Evolutionary conservation across 2,329 filamentous ascomycete species (phyloP).

Genomic region (Rhynchosporium graminicola): DNA sequence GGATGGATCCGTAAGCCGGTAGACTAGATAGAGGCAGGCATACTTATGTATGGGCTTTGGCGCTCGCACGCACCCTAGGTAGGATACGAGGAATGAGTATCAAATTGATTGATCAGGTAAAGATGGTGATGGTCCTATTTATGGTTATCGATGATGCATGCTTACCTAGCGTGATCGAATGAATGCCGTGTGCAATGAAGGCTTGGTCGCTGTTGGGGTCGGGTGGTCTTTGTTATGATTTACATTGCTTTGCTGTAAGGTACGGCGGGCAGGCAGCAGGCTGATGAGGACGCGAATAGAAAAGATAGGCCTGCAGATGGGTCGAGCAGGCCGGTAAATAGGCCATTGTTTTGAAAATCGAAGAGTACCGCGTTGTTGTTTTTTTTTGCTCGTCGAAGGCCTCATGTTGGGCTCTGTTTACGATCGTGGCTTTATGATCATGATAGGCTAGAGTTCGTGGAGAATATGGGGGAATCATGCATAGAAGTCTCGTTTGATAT

Average conservation of each 20-base stretch:
- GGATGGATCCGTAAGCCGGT: too few species aligned
- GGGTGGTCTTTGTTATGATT: conserved; percentile 7
- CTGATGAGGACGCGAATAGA: conserved; percentile 17
- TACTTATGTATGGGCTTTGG: too few species aligned
- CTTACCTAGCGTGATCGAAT: conserved; percentile 7
- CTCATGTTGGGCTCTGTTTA: conserved; percentile 19
- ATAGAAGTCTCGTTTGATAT: neutral
- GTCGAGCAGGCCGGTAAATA: conserved; percentile 17
- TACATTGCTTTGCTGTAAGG: conserved; percentile 8
- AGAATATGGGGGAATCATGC: neutral
- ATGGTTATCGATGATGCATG: conserved; percentile 12
- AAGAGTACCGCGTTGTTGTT: neutral
- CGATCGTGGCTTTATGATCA: conserved; percentile 4
- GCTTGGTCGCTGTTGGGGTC: conserved; percentile 8
- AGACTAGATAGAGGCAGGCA: too few species aligned
- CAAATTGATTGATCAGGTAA: neutral
- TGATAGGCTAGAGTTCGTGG: neutral
- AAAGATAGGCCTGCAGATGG: conserved; percentile 8
- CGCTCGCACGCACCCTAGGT: too few species aligned
- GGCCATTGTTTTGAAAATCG: conserved; percentile 23
- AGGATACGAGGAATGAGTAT: neutral
- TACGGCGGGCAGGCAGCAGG: neutral
- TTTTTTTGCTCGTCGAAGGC: conserved; percentile 19
- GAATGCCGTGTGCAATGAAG: neutral
- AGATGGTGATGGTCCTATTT: neutral